Base-by-base conservation (phyloP, 164 flowering plant species). In the Kalanchoe fedtschenkoi region DNA sequence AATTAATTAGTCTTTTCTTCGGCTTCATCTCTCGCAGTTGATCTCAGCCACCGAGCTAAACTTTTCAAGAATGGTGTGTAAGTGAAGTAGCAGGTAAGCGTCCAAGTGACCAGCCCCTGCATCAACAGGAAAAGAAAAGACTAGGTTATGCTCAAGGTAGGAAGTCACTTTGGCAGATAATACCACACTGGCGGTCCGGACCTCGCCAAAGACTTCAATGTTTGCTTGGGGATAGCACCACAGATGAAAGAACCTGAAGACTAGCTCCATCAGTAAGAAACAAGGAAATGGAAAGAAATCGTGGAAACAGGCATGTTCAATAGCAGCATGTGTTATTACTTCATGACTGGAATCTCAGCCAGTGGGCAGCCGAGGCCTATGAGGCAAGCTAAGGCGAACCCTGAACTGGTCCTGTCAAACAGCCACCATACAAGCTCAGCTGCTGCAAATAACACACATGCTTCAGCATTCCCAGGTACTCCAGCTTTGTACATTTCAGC, bases 181-280 rank as follows among this genome's bases (percentile, higher is more conserved):
- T 22, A 16, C 39, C 35, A 33, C 34, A 34, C 16, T n/a, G 19
- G 41, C 19, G 33, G 42, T 28, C 1, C 24, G 32, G 66, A 85
- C 98, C 90, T 89, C 78, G 0, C 92, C 95, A 42, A 91, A 81
- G 58, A 92, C 67, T 60, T 78, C 77, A 9, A 89, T 64, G 65
- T 91, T 81, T 62, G 95, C 85, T 68, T 75, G 75, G 7, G 98
- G 96, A 71, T 92, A 92, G 65, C 78, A 77, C 96, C 98, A 92
- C 2, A 92, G 85, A 58, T 86, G 76, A 62, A 81, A 86, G 21
- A 77, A 70, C 78, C 98, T 89, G 85, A 58, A 65, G 17, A 59
- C 37, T 5, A 47, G 14, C 16, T 34, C 61, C 8, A 34, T 15
- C 65, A 22, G 55, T 34, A 41, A 53, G 30, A 57, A 29, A 38